Conservation (phyloP, 1,284 basidiomycete genomes). For the Paramarasmius palmivorus region DNA sequence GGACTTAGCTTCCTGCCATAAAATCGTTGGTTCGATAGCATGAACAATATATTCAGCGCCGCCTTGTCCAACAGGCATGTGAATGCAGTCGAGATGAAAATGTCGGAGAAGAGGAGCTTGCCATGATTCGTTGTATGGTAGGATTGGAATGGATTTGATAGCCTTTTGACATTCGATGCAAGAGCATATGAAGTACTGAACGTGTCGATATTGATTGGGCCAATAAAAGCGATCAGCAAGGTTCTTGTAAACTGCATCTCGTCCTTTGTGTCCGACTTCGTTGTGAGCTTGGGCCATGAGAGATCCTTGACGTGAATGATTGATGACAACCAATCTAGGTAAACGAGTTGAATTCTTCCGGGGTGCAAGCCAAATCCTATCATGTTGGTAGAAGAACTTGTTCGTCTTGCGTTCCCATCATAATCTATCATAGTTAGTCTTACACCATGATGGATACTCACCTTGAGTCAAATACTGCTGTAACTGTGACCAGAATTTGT, state of each 20-base stretch:
- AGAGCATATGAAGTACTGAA: conserved; percentile 28
- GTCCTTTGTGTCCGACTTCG: conserved; percentile 26
- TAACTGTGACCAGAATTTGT: background rate
- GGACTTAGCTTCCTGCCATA: conserved; percentile 27
- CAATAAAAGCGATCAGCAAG: conserved; percentile 26
- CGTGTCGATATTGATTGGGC: conserved; percentile 30
- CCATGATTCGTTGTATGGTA: conserved; percentile 22
- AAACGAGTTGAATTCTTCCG: background rate
- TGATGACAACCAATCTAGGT: background rate
- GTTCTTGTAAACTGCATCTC: conserved; percentile 24
- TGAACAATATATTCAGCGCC: conserved; percentile 27
- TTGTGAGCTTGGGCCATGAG: conserved; percentile 16
- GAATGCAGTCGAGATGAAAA: conserved; percentile 27
- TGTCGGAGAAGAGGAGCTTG: conserved; percentile 14
- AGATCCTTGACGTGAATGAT: background rate
- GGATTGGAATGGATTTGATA: conserved; percentile 10
- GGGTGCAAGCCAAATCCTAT: background rate
- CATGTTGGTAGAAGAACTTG: background rate
- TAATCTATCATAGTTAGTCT: background rate
- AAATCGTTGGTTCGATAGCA: conserved; percentile 20
- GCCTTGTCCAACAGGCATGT: conserved; percentile 25
- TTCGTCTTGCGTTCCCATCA: background rate
- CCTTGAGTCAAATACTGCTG: background rate
- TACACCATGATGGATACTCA: background rate
- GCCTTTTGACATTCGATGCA: conserved; percentile 31